Evolutionary conservation across 768 basidiomycete species (phyloP).

Genomic region (Galerina sulciceps): DNA sequence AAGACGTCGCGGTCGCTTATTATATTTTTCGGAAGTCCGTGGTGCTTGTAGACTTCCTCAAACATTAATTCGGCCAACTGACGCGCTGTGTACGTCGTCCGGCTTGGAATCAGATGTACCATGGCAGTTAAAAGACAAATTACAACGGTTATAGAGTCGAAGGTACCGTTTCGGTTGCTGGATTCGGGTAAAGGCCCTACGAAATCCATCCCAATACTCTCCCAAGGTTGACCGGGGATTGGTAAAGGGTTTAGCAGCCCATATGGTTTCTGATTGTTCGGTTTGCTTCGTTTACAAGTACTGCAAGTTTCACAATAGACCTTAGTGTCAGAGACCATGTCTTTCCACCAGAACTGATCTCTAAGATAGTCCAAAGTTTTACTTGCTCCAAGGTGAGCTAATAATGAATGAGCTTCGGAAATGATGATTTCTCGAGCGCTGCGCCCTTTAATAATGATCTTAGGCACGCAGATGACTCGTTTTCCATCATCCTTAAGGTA

Average conservation of each 20-base stretch:
- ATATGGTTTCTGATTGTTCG: constrained; percentile 15
- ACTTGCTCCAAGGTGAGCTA: constrained; percentile 38
- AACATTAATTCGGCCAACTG: neutral
- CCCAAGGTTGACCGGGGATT: too few species aligned
- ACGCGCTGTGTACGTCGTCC: neutral
- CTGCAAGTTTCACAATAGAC: constrained; percentile 31
- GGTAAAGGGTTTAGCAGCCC: too few species aligned
- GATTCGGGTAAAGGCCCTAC: constrained; percentile 2
- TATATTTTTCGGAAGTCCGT: neutral
- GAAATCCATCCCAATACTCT: constrained; percentile 16
- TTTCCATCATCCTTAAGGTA: constrained; percentile 13
- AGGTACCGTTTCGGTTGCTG: neutral
- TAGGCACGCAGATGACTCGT: constrained; percentile 24
- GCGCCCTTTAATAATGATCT: constrained; percentile 17
- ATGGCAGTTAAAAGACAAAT: neutral
- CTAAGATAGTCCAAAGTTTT: constrained; percentile 37
- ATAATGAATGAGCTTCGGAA: constrained; percentile 26
- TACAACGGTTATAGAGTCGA: neutral
- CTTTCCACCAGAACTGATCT: constrained; percentile 45
- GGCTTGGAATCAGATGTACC: neutral
- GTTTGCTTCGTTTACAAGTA: constrained; percentile 23
- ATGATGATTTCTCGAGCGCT: constrained; percentile 24
- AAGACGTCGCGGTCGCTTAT: neutral
- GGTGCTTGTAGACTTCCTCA: neutral
- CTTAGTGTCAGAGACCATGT: constrained; percentile 29